Percentiles rank a stretch among this genome's conserved stretches.
These are phyloP conservation scores for Xylariaceae sp. DNA, from an alignment of 2,329 filamentous ascomycete genomes.

Conservation along the genomic window DNA sequence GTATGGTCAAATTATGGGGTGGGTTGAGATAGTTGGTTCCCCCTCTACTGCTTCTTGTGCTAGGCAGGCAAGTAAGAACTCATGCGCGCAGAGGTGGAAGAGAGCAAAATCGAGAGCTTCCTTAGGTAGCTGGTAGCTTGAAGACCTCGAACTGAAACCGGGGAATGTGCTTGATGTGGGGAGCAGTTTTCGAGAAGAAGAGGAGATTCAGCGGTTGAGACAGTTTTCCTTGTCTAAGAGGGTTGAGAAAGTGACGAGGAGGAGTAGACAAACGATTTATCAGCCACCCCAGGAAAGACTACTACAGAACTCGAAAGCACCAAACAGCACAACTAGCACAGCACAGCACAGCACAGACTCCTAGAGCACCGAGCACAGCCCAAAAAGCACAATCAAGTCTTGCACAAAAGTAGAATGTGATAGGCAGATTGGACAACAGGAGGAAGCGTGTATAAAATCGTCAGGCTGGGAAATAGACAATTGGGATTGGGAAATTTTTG, in stretches of 20 bases:
- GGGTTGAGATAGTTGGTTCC: slow-evolving; percentile 7
- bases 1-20: slow-evolving; percentile 1
- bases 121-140: slow-evolving; percentile 12
- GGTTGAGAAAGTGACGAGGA: slow-evolving; percentile 29
- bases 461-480: slow-evolving; percentile 38
- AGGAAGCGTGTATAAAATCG: slow-evolving; percentile 37
- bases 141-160: slow-evolving; percentile 18
- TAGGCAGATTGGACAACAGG: slow-evolving; percentile 34
- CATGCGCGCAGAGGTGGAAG: slow-evolving; percentile 4
- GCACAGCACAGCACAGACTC: neutral
- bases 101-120: neutral
- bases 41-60: slow-evolving; percentile 18
- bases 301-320: slow-evolving; percentile 25
- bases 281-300: slow-evolving; percentile 32
- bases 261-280: slow-evolving; percentile 36
- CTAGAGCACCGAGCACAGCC: neutral
- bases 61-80: slow-evolving; percentile 6
- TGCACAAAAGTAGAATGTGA: slow-evolving; percentile 44
- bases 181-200: slow-evolving; percentile 15
- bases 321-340: slow-evolving; percentile 25
- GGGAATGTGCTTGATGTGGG: slow-evolving; percentile 17
- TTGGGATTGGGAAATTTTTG: slow-evolving; percentile 31
- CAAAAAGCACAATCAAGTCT: slow-evolving; percentile 19
- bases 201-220: slow-evolving; percentile 18
- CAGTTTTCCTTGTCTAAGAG: slow-evolving; percentile 25